Conservation (phyloP, 352 stramenopile genomes). For the Globisporangium emineosum region DNA sequence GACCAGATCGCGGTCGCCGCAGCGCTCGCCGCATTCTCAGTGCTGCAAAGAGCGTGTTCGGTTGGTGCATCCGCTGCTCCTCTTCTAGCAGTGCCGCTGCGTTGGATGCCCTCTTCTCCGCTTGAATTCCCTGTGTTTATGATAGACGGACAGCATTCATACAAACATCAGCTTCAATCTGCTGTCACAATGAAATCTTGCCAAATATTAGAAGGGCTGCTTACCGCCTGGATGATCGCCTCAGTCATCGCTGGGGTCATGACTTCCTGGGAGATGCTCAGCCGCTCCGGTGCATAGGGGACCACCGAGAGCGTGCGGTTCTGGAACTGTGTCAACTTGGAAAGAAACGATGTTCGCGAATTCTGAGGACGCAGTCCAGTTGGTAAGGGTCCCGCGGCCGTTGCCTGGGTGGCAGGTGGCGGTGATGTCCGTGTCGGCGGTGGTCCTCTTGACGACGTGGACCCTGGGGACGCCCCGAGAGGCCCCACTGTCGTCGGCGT, state of each 20-base stretch:
- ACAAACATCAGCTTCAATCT: background rate
- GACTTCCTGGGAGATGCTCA: constrained; percentile 57
- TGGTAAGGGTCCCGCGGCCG: background rate
- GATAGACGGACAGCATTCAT: background rate
- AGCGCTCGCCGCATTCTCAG: constrained; percentile 49
- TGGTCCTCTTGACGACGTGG: background rate
- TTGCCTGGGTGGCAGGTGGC: background rate
- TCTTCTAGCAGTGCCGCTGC: background rate
- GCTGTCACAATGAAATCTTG: no score
- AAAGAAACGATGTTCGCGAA: constrained; percentile 46
- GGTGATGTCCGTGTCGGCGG: background rate
- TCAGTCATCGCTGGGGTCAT: constrained; percentile 50
- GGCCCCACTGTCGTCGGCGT: background rate
- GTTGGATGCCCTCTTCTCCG: constrained; percentile 13
- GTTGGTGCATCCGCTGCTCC: background rate
- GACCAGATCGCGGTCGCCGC: constrained; percentile 30
- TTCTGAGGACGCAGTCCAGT: background rate
- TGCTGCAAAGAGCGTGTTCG: constrained; percentile 62
- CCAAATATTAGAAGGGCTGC: no score
- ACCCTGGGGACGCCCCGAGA: background rate
- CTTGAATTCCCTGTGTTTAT: constrained; percentile 12
- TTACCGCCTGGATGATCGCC: constrained; percentile 34
- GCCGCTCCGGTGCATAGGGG: constrained; percentile 55
- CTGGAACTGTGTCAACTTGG: constrained; percentile 45
- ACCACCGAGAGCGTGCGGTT: constrained; percentile 43